Conservation (phyloP, 1,284 basidiomycete genomes). For the Leccinum fuscescens region DNA sequence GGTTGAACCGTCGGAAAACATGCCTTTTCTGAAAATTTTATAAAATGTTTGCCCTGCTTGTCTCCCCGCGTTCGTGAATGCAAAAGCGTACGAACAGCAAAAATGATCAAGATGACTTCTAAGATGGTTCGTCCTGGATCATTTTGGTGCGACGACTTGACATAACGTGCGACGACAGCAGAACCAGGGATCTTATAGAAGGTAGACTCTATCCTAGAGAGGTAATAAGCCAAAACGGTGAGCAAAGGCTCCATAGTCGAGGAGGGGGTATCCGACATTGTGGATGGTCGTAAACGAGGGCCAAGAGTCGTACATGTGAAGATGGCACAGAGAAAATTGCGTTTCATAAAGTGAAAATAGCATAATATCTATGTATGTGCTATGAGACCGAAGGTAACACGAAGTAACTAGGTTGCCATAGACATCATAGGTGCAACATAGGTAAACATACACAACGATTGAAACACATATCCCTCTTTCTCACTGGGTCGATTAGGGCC, state of each 20-base stretch:
- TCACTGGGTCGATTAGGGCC: too few species aligned
- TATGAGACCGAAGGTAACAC: too few species aligned
- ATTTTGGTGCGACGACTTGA: constrained; percentile 86
- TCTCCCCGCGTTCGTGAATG: constrained; percentile 89
- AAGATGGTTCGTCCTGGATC: constrained; percentile 91
- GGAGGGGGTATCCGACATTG: constrained; percentile 24
- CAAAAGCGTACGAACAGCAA: constrained; percentile 85
- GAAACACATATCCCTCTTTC: too few species aligned
- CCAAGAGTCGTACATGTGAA: neutral
- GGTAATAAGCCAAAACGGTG: constrained; percentile 53
- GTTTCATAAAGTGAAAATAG: too few species aligned
- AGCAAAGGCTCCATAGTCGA: constrained; percentile 59
- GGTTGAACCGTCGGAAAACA: neutral
- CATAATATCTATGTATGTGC: too few species aligned
- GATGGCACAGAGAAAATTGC: too few species aligned
- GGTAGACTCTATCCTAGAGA: constrained; percentile 53
- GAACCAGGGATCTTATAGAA: constrained; percentile 86
- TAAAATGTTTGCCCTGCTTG: constrained; percentile 84
- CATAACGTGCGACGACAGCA: constrained; percentile 86
- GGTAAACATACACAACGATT: too few species aligned
- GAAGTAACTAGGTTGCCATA: too few species aligned
- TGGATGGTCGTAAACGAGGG: constrained; percentile 10
- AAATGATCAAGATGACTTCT: constrained; percentile 87
- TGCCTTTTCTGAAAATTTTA: constrained; percentile 89
- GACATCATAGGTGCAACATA: too few species aligned